These are phyloP conservation scores for Candolleomyces efflorescens DNA, from an alignment of 768 basidiomycete genomes.

Conservation along the genomic window DNA sequence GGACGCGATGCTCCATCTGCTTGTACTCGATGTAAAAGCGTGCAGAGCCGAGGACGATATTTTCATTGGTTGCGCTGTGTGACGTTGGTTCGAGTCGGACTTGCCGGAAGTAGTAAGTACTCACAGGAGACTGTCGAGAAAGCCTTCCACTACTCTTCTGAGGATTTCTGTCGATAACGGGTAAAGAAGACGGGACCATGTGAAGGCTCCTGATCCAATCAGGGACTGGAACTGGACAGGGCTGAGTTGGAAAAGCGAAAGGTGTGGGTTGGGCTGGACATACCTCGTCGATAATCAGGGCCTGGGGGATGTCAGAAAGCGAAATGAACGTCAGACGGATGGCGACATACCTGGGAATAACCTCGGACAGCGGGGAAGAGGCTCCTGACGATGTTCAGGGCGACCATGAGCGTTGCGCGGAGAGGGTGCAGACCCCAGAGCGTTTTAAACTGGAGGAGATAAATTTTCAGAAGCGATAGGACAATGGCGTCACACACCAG, in stretches of 20 bases:
- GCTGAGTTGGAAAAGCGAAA: slow-evolving; percentile 13
- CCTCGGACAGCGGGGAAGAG: slow-evolving; percentile 79
- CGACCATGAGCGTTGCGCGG: slow-evolving; percentile 66
- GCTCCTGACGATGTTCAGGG: slow-evolving; percentile 67
- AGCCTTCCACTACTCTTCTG: slow-evolving; percentile 58
- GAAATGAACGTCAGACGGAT: slow-evolving; percentile 5
- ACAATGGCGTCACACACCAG: slow-evolving; percentile 34
- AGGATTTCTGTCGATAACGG: slow-evolving; percentile 60
- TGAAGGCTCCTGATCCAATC: slow-evolving; percentile 67
- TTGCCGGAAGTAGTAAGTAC: slow-evolving; percentile 24
- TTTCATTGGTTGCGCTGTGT: slow-evolving; percentile 64
- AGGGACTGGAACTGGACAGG: slow-evolving; percentile 58
- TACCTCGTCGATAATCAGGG: slow-evolving; percentile 81
- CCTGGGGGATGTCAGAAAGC: slow-evolving; percentile 34
- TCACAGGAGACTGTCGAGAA: slow-evolving; percentile 72
- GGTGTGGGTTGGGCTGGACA: slow-evolving; percentile 19
- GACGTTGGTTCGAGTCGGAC: slow-evolving; percentile 11
- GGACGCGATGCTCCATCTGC: slow-evolving; percentile 73
- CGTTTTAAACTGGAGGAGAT: slow-evolving; percentile 30
- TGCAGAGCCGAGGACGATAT: slow-evolving; percentile 67
- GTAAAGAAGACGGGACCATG: slow-evolving; percentile 58
- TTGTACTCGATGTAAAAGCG: slow-evolving; percentile 73
- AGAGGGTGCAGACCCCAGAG: slow-evolving; percentile 58
- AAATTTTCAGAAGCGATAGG: slow-evolving; percentile 2
- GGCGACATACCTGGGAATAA: slow-evolving; percentile 62